These are phyloP conservation scores for Erodium trifolium DNA, from an alignment of 441 rosid species.

Conservation along the genomic window DNA sequence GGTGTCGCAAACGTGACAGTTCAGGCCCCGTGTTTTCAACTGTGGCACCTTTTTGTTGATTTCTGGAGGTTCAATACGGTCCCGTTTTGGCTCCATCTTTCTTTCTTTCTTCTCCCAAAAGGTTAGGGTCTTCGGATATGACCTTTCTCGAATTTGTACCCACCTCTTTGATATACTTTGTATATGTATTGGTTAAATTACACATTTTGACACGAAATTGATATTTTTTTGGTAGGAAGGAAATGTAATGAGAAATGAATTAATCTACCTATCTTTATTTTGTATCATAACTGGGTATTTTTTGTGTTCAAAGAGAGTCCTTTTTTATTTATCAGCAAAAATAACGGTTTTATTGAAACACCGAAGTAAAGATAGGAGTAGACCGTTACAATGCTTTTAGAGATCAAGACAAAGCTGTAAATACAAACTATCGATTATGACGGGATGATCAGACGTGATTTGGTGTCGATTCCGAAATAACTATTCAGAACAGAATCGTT, in stretches of 20 bases:
- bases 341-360: no score
- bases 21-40: slow-evolving; percentile 13
- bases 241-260: neutral
- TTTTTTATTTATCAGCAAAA: no score
- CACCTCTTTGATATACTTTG: neutral
- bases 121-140: neutral
- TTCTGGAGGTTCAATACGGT: slow-evolving; percentile 23
- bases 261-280: neutral
- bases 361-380: no score
- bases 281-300: no score
- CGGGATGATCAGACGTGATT: no score
- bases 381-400: no score
- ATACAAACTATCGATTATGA: no score
- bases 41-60: slow-evolving; percentile 16
- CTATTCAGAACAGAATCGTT: no score
- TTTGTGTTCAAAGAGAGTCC: no score
- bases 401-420: no score
- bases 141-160: neutral
- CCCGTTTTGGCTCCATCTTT: slow-evolving; percentile 5
- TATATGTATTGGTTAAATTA: neutral
- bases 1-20: neutral
- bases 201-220: neutral
- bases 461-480: no score
- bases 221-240: neutral
- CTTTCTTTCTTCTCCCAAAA: no score